Evolutionary conservation across 208 protist genomes (phyloP).

Genomic region (Herpetomonas samuelpessoai): DNA sequence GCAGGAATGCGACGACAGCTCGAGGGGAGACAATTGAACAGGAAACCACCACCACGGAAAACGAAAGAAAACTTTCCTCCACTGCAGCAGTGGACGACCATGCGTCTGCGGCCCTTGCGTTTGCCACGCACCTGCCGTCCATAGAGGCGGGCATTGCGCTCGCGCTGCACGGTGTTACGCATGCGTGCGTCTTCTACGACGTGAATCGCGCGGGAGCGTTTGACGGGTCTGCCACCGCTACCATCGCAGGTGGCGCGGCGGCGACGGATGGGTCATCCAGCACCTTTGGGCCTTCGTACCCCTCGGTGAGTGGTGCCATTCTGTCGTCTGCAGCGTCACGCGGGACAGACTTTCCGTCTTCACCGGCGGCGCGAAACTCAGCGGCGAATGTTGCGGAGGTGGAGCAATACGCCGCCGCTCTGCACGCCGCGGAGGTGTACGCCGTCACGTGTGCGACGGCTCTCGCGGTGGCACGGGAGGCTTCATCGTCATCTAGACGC

Average conservation of each 20-base stretch:
- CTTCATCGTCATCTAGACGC: not conserved
- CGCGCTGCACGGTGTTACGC: not conserved
- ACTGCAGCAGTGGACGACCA: not conserved
- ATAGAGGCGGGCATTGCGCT: not conserved
- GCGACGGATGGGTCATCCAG: not conserved
- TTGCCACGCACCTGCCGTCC: not conserved
- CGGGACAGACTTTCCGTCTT: not conserved
- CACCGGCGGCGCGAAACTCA: not conserved
- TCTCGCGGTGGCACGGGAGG: too few relatives aligned
- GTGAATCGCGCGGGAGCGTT: too few relatives aligned
- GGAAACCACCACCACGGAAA: too few relatives aligned
- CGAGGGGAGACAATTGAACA: too few relatives aligned
- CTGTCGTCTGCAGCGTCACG: too few relatives aligned
- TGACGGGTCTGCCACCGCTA: not conserved
- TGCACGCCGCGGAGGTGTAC: not conserved
- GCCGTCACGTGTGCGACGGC: not conserved
- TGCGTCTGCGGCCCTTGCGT: not conserved
- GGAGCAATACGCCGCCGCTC: not conserved
- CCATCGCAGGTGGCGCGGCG: not conserved
- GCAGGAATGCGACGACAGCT: too few relatives aligned
- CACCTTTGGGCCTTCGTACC: not conserved
- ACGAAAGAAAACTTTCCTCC: too few relatives aligned
- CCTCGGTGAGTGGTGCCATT: not conserved
- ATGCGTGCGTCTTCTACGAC: conserved; percentile 1
- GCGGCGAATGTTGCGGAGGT: not conserved